Base-by-base conservation (phyloP, 1,284 basidiomycete genomes). In the Microbotryum saponariae region DNA sequence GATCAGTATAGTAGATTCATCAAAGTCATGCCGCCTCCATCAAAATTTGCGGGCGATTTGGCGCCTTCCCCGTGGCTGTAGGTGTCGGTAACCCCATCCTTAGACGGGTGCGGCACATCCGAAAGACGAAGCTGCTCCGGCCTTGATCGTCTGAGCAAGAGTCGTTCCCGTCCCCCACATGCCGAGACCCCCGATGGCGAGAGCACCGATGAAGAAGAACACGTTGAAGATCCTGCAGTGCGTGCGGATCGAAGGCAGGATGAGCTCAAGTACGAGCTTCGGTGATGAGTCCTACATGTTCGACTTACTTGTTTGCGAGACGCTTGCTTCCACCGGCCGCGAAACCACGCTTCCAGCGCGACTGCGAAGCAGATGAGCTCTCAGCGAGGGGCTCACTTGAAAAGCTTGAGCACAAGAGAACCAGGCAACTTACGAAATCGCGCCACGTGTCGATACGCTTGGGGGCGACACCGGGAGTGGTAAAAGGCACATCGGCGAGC, bases 71-170 rank as follows among this genome's bases (percentile, higher is more conserved):
- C 33, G 33, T 7, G 37, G 9, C 14, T 37, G 37, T 10, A 37
- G 37, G 27, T 37, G 12, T 16, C 37, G 37, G 37, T 14, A 37
- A 37, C 9, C 37, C n/a, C 4, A 6, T 23, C 10, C n/a, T 56
- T 51, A 62, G 3, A 81, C 78, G 20, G 79, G 79, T 23, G 79
- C 70, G 1, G 62, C 72, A 61, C 80, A 81, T 21, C 80, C 77
- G 63, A 81, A 82, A 14, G 78, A 79, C 5, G 80, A 80, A 3
- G 80, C 78, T 5, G 78, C 74, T 16, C 75, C 74, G 2, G 68
- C 67, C 58, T 77, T 74, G 62, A 80, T 78, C 6, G 76, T 69
- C 59, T 76, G 74, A 10, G 77, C 78, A 27, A 77, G 75, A 6
- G 78, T 79, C 74, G 54, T 59, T 9, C 62, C 62, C 37, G 21